Evolutionary conservation across 129 eudicot genomes (phyloP).

Genomic region (carrot (Daucus carota)): DNA sequence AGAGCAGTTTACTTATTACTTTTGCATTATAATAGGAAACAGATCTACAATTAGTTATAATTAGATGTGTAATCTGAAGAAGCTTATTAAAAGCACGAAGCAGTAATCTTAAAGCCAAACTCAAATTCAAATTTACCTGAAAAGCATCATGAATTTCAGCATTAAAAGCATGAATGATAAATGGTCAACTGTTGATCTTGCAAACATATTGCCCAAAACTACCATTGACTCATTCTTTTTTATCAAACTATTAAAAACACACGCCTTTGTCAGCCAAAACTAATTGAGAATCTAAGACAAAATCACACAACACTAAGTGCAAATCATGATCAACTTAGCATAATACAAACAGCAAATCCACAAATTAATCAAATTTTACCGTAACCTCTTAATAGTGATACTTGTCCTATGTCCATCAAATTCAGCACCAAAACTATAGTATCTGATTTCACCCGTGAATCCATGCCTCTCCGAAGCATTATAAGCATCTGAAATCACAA

Average conservation of each 20-base stretch:
- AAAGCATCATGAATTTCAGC: conserved; percentile 8
- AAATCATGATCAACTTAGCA: background rate
- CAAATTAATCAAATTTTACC: background rate
- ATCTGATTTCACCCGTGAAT: too few relatives aligned
- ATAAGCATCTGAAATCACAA: too few relatives aligned
- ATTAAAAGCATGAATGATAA: background rate
- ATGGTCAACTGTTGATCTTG: conserved; percentile 7
- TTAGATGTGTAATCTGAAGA: background rate
- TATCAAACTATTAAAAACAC: background rate
- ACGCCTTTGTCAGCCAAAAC: background rate
- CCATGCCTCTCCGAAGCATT: too few relatives aligned
- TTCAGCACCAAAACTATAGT: too few relatives aligned
- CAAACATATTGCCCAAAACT: background rate
- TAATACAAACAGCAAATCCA: background rate
- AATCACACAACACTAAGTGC: background rate
- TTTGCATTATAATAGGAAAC: conserved; percentile 5
- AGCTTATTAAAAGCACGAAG: background rate
- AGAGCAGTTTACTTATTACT: conserved; percentile 52
- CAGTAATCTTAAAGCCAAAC: background rate
- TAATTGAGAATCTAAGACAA: background rate
- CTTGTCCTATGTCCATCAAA: too few relatives aligned
- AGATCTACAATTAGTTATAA: background rate
- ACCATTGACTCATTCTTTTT: conserved; percentile 10
- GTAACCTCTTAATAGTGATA: too few relatives aligned
- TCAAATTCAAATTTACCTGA: conserved; percentile 28